Evolutionary conservation across 768 basidiomycete species (phyloP), one percentile per base, ranked within the genome.

Genomic region (Sarcomyxa edulis): DNA sequence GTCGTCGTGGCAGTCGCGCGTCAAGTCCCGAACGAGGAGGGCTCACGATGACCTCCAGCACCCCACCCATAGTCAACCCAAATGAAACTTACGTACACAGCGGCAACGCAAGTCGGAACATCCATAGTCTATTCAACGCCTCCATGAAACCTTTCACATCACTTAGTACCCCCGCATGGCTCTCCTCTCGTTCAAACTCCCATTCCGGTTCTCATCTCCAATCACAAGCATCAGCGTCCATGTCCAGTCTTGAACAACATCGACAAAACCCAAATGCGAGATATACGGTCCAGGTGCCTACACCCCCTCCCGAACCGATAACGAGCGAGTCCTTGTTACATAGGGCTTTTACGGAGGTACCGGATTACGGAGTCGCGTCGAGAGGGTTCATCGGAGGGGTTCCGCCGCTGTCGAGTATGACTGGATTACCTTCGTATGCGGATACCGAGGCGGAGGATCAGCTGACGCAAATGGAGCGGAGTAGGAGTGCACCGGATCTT

Each of bases 331-430:
- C 27, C 46, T 46, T 76, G 46, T 62, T 84, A 42, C 76, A 77
- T 46, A 71, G 80, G 15, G 76, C 78, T 32, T 81, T 77, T 50
- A 86, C 74, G 47, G 78, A 72, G 65, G 87, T 96, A 12, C 95
- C 95, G 1, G 79, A 87, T 48, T 98, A 98, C 58, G 72, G 72
- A 14, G 72, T 88, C 32, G 90, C 94, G 3, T 78, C 83, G 44
- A 68, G 84, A 10, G 93, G 92, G 5, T 95, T 94, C 60, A 71
- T 94, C 19, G 93, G 93, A 6, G 92, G 93, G 5, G 82, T 94
- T n/a, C 81, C 85, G 7, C 92, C 95, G 11, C 59, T 92, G 52
- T 71, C 71, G 50, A 83, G 84, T 49, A 69, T 83, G 66, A 68
- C 65, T 19, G 90, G 86, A 5, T 54, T 95, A 48, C 94, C 94